Evolutionary conservation across 2,329 filamentous ascomycete genomes (phyloP).

Genomic region (Ceratocystiopsis sp.): DNA sequence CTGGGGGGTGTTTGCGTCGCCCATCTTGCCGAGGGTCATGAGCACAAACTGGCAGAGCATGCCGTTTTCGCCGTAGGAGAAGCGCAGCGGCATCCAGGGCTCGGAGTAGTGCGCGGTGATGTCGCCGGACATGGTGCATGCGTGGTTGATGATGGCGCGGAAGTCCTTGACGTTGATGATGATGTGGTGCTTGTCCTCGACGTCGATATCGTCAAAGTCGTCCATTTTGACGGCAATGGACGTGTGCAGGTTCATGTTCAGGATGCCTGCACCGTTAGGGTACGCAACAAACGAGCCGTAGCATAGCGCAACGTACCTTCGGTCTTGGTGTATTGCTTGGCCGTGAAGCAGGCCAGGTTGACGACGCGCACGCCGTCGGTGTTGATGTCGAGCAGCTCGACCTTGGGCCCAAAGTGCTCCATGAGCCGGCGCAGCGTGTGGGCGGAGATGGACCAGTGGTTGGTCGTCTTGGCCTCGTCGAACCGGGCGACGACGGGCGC

Average conservation of each 20-base stretch:
- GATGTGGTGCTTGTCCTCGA: constrained; percentile 61
- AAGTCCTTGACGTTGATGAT: constrained; percentile 74
- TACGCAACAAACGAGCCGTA: too few relatives aligned
- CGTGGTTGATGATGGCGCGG: constrained; percentile 60
- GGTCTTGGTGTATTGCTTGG: constrained; percentile 51
- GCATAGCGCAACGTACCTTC: constrained; percentile 33
- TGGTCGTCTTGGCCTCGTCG: constrained; percentile 44
- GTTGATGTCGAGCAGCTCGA: constrained; percentile 66
- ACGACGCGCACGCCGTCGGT: constrained; percentile 54
- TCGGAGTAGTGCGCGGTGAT: constrained; percentile 54
- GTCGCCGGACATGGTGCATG: constrained; percentile 48
- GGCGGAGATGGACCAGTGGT: constrained; percentile 58
- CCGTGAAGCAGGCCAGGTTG: constrained; percentile 67
- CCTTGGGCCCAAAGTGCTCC: constrained; percentile 66
- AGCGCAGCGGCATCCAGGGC: constrained; percentile 53
- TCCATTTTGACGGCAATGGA: constrained; percentile 60
- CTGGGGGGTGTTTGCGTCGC: constrained; percentile 19
- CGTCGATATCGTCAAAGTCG: constrained; percentile 59
- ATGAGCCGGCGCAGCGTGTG: constrained; percentile 56
- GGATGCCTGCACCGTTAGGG: constrained; percentile 30
- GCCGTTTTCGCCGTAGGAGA: constrained; percentile 52
- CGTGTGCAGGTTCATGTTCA: constrained; percentile 68
- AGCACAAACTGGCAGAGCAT: constrained; percentile 62
- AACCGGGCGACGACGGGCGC: constrained; percentile 66
- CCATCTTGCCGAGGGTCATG: constrained; percentile 59